A percentile compares a stretch with the other conserved stretches of the same genome.
Conservation (phyloP, 306 rosid genomes). For the Hippophae tibetana region DNA sequence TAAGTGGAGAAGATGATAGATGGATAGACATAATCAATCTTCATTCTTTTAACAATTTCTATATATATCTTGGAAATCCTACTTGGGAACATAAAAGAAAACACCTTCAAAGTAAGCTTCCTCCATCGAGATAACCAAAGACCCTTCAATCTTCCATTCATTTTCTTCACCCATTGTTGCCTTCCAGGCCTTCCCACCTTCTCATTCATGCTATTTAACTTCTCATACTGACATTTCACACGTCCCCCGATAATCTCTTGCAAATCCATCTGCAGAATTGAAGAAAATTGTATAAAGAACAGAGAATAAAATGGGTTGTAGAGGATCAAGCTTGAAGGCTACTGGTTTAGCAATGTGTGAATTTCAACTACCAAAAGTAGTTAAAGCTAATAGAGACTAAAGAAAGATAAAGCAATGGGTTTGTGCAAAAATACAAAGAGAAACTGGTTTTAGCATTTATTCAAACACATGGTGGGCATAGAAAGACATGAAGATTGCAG, state of each 20-base stretch:
- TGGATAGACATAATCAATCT: constrained; percentile 31
- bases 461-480: background rate
- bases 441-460: constrained; percentile 11
- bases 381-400: constrained; percentile 6
- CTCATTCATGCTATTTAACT: constrained; percentile 27
- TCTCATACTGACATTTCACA: constrained; percentile 39
- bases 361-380: constrained; percentile 3
- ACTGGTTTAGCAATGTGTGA: background rate
- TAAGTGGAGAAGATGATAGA: constrained; percentile 42
- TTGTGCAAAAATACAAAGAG: background rate
- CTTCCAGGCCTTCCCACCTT: constrained; percentile 33
- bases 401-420: background rate
- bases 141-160: constrained; percentile 47
- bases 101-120: constrained; percentile 38
- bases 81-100: constrained; percentile 28
- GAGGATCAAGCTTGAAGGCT: constrained; percentile 4
- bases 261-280: constrained; percentile 32
- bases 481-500: constrained; percentile 19
- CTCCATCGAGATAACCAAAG: constrained; percentile 34
- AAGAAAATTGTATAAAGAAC: background rate
- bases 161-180: constrained; percentile 38
- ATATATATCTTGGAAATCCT: constrained; percentile 42
- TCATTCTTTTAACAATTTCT: constrained; percentile 36
- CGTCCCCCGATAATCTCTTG: constrained; percentile 28
- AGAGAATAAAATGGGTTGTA: background rate